These are phyloP conservation scores for Plasmodium reichenowi DNA, from an alignment of 169 alveolate species.

Conservation along the genomic window DNA sequence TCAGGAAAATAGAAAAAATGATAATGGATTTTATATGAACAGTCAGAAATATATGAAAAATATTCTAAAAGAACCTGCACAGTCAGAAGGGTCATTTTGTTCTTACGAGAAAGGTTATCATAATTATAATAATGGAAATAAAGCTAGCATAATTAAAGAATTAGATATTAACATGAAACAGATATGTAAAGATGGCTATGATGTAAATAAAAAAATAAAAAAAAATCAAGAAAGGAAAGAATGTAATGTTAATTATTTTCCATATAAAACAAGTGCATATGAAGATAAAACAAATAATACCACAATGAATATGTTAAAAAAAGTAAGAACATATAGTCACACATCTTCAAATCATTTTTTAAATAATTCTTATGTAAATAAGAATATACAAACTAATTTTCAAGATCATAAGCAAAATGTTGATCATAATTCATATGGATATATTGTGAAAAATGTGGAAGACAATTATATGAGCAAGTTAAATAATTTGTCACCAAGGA, in stretches of 20 bases:
- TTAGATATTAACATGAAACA: neutral
- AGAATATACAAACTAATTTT: slow-evolving; percentile 17
- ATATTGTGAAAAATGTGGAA: slow-evolving; percentile 20
- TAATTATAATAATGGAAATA: neutral
- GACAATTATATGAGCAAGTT: slow-evolving; percentile 4
- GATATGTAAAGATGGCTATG: slow-evolving; percentile 1
- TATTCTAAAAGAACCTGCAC: slow-evolving; percentile 29
- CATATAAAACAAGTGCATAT: slow-evolving; percentile 6
- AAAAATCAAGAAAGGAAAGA: slow-evolving; percentile 3
- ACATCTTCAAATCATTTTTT: slow-evolving; percentile 36
- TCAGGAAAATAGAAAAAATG: slow-evolving; percentile 12
- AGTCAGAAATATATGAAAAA: slow-evolving; percentile 28
- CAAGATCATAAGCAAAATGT: slow-evolving; percentile 23
- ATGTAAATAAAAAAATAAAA: slow-evolving; percentile 17
- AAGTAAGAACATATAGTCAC: slow-evolving; percentile 24
- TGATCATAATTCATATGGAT: slow-evolving; percentile 9
- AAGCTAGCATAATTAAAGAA: slow-evolving; percentile 20
- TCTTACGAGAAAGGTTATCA: slow-evolving; percentile 36
- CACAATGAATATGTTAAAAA: slow-evolving; percentile 46
- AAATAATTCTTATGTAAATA: slow-evolving; percentile 25
- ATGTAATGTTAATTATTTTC: neutral
- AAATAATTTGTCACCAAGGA: slow-evolving; percentile 33
- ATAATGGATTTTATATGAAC: slow-evolving; percentile 33
- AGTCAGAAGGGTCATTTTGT: neutral
- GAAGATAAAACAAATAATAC: slow-evolving; percentile 18